Conservation (phyloP, 805 yeast genomes). For the Danielia oregonensis region DNA sequence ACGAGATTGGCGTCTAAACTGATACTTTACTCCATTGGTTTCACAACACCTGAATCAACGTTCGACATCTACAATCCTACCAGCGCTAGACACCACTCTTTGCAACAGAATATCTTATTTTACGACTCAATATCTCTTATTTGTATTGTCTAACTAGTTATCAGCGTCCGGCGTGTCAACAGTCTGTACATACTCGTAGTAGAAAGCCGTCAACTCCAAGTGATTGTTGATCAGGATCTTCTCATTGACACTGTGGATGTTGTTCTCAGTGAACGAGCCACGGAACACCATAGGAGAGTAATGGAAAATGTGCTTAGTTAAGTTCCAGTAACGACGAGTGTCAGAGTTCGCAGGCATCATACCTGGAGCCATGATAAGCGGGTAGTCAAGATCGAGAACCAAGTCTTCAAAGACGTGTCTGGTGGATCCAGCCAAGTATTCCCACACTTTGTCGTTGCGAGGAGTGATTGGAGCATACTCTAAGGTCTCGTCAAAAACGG, state of each 20-base stretch:
- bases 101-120: no score
- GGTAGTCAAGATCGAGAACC: slow-evolving; percentile 24
- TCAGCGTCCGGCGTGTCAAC: slow-evolving; percentile 14
- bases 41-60: no score
- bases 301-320: slow-evolving; percentile 60
- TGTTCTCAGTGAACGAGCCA: slow-evolving; percentile 27
- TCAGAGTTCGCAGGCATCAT: slow-evolving; percentile 71
- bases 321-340: slow-evolving; percentile 60
- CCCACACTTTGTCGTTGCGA: slow-evolving; percentile 34
- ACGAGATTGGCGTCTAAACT: no score
- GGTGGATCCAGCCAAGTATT: slow-evolving; percentile 39
- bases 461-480: slow-evolving; percentile 13
- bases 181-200: slow-evolving; percentile 29
- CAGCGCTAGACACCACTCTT: no score
- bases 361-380: slow-evolving; percentile 50
- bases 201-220: slow-evolving; percentile 54
- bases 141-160: no score
- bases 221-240: slow-evolving; percentile 52
- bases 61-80: no score
- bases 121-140: no score
- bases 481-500: not conserved
- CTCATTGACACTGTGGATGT: slow-evolving; percentile 60
- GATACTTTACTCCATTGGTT: no score
- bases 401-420: slow-evolving; percentile 47
- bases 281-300: slow-evolving; percentile 45